Evolutionary conservation across 768 basidiomycete genomes (phyloP).

Genomic region (Lactarius sanguifluus): DNA sequence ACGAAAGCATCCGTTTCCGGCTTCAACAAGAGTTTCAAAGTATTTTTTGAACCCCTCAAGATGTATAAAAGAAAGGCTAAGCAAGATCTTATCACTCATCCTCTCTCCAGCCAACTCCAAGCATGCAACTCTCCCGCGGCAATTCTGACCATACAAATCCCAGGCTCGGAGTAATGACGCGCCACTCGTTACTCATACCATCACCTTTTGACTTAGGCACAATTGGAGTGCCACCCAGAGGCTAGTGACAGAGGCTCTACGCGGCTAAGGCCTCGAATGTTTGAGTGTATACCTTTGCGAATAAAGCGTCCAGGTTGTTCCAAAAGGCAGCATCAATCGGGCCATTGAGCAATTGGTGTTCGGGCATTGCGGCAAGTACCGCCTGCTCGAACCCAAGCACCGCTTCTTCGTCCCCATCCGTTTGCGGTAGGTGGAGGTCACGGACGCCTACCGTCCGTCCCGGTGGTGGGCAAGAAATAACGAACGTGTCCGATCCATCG

Average conservation of each 20-base stretch:
- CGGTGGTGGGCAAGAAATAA: slow-evolving; percentile 3
- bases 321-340: not conserved
- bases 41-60: not conserved
- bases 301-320: not conserved
- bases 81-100: not conserved
- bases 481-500: not conserved
- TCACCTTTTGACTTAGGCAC: too few relatives aligned
- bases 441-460: not conserved
- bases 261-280: not conserved
- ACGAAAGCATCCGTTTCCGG: not conserved
- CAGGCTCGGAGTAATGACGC: not conserved
- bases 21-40: not conserved
- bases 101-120: not conserved
- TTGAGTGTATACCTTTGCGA: not conserved
- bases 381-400: slow-evolving; percentile 6
- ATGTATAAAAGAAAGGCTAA: not conserved
- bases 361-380: not conserved
- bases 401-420: not conserved
- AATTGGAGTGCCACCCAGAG: too few relatives aligned
- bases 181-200: too few relatives aligned
- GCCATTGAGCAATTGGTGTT: not conserved
- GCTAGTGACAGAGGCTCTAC: not conserved
- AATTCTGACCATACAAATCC: not conserved
- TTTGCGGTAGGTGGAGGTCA: not conserved
- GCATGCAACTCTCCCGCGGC: not conserved